Evolutionary conservation across 1,139 yeast genomes (phyloP).

Genomic region (Hyphopichia fennica): DNA sequence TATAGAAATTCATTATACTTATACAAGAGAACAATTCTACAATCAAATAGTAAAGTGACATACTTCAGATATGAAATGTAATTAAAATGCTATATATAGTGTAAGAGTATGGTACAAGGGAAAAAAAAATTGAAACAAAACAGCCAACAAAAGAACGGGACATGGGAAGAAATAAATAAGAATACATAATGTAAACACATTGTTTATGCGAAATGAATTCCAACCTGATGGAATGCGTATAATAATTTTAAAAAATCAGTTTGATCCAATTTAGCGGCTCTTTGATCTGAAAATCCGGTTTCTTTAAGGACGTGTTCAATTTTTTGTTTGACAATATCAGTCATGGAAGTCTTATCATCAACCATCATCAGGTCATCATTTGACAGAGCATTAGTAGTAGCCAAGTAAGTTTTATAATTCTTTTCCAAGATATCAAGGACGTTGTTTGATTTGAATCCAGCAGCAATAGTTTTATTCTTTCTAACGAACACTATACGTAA

Average conservation of each 20-base stretch:
- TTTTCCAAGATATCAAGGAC: constrained; percentile 84
- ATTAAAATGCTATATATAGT: background rate
- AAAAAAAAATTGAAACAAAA: constrained; percentile 11
- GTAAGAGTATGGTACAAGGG: background rate
- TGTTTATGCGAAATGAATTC: constrained; percentile 87
- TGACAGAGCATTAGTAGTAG: constrained; percentile 53
- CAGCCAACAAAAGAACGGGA: too few species aligned
- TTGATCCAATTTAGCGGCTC: constrained; percentile 94
- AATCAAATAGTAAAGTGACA: too few species aligned
- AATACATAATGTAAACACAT: background rate
- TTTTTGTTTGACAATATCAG: constrained; percentile 53
- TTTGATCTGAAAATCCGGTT: constrained; percentile 78
- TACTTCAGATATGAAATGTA: too few species aligned
- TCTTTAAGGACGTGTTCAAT: constrained; percentile 68
- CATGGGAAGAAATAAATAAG: constrained; percentile 25
- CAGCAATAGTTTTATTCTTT: constrained; percentile 88
- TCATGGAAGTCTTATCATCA: constrained; percentile 46
- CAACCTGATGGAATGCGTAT: constrained; percentile 95
- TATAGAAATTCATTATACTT: background rate
- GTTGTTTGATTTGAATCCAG: constrained; percentile 85
- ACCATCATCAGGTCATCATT: constrained; percentile 54
- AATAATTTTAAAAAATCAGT: constrained; percentile 85
- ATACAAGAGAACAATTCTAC: background rate
- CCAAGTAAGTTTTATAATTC: constrained; percentile 79
- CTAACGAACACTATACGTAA: constrained; percentile 88